Evolutionary conservation across 2,329 filamentous ascomycete genomes (phyloP), one percentile per base, ranked within the genome.

Genomic region (Fusarium sp.): DNA sequence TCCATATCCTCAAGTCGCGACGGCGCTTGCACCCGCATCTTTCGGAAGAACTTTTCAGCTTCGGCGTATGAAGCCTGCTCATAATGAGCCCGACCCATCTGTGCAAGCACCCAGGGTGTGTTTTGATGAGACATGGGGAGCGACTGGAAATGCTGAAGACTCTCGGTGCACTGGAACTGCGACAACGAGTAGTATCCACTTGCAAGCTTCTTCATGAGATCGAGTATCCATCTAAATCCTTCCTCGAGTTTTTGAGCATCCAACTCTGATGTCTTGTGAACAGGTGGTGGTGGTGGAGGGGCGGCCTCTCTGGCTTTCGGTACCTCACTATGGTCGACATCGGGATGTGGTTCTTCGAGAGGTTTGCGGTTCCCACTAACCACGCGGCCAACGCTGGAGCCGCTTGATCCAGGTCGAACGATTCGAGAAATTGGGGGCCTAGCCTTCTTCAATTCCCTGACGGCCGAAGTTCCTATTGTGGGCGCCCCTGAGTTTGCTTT

Each of bases 1-100:
- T 99, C 96, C 94, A 98, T 98, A 76, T 98, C 94, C 76, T 97
- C 92, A 43, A 97, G 85, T 6, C 93, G 89, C 2, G 93, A 92
- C 2, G 95, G 95, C 15, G 93, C 91, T 71, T 96, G 85, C 31
- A 91, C 88, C 50, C 93, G 90, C 70, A 99, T 88, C 57, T 90
- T 89, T 60, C 89, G 86, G 78, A 97, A 99, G 74, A 91, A 92
- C 69, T 92, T 93, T 77, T 97, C 95, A 5, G 96, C 93, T 68
- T 97, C 93, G 4, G 85, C 83, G 77, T 98, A 98, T 70, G 91
- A 88, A 12, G 92, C 92, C 77, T 95, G 93, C 82, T 99, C 96
- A 77, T 97, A 97, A 76, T 97, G 89, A 20, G 94, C 93, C 71
- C 93, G 92, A 10, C 94, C 97, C 76, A 98, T 91, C 75, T 97